Evolutionary conservation across 169 alveolate species (phyloP), one percentile per base, ranked within the genome.

Genomic region (Babesia ovata): DNA sequence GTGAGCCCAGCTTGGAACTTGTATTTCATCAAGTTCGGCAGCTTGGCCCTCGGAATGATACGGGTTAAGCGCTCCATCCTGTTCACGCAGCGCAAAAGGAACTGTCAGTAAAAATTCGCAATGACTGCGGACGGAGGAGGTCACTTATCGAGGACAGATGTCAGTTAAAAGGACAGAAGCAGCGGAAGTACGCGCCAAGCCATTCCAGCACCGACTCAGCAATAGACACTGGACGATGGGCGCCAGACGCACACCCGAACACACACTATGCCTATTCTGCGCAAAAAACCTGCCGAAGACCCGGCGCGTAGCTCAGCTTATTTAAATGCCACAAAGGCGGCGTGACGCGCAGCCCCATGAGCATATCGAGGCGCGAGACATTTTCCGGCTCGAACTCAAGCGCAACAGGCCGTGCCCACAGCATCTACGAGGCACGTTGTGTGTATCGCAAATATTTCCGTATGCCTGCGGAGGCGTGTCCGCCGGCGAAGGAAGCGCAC

Each of bases 31-130:
- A 83, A 63, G 52, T 50, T 46, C 28, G 16, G 70, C 63, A 83
- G 62, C 21, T 63, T 60, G n/a, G 66, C 67, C 52, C 53, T 84
- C 21, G 90, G 87, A 12, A 83, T 66, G 42, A 83, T 61, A 4
- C 86, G 71, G 17, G 48, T 52, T 0, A 63, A 58, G 59, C 63
- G 21, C 28, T 50, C 76, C 76, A 67, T 67, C 39, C 39, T 33
- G 39, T 33, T 33, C 39, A 6, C 39, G 39, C 39, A 6, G 39
- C 39, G 2, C 39, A 2, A 6, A 33, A 6, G 2, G 6, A 33
- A 6, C 6, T 6, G 39, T 33, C 10, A 33, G 6, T 33, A 33
- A 33, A 33, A 33, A 33, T 33, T 33, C 39, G 39, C 39, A 33
- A 6, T 4, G 39, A 6, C 39, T 33, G 39, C 39, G 39, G 39